Evolutionary conservation across 2,329 filamentous ascomycete genomes (phyloP).

Genomic region (Fusarium incarnatum): DNA sequence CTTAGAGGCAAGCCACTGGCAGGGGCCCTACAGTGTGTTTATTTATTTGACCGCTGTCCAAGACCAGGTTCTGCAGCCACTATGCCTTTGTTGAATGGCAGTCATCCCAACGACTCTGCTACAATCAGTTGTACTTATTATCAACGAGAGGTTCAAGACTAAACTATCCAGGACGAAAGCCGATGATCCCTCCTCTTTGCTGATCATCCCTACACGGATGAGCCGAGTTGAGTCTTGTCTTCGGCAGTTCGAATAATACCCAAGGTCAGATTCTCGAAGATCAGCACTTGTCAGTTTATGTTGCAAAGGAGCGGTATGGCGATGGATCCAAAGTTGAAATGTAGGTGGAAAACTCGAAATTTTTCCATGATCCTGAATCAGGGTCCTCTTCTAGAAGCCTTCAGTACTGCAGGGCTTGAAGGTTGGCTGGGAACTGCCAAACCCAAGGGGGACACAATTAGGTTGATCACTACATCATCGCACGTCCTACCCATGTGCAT

Average conservation of each 20-base stretch:
- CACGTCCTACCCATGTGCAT: constrained; percentile 39
- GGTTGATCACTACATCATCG: constrained; percentile 43
- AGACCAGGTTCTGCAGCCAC: background rate
- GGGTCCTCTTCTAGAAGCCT: constrained; percentile 38
- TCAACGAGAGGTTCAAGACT: background rate
- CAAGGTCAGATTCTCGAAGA: background rate
- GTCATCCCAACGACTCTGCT: background rate
- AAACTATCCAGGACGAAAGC: background rate
- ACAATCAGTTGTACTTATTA: background rate
- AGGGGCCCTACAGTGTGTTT: background rate
- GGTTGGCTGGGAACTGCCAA: constrained; percentile 33
- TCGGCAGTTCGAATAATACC: constrained; percentile 4
- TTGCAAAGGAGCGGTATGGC: constrained; percentile 9
- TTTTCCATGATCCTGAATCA: constrained; percentile 23
- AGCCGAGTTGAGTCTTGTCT: constrained; percentile 6
- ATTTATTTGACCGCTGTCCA: background rate
- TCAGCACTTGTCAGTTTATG: constrained; percentile 9
- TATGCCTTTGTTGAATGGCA: background rate
- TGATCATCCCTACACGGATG: background rate
- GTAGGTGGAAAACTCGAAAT: background rate
- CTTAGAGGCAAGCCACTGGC: background rate
- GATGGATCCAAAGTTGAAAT: background rate
- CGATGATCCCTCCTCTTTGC: constrained; percentile 14
- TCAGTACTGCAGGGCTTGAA: constrained; percentile 31
- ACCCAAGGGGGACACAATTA: constrained; percentile 33